Percentiles rank a stretch among this genome's conserved stretches.
Conservation (phyloP, 2,329 filamentous ascomycete species). For the Aureobasidium musti region DNA sequence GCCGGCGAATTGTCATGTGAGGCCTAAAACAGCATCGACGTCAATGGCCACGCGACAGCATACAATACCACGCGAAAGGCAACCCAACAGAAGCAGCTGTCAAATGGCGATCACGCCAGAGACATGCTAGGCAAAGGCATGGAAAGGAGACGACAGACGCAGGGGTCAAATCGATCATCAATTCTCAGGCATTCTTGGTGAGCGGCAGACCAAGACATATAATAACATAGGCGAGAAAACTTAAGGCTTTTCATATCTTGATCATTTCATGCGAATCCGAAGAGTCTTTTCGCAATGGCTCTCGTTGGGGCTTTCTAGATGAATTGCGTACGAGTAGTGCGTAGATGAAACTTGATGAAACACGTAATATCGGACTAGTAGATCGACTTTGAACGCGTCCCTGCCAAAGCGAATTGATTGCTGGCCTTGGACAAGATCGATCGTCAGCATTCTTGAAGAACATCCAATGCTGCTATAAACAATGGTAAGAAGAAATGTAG, state of each 20-base stretch:
- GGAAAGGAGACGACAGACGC: not conserved
- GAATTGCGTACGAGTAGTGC: constrained; percentile 18
- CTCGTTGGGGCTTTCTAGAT: not conserved
- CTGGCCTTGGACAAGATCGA: not conserved
- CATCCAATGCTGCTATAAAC: not conserved
- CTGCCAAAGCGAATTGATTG: not conserved
- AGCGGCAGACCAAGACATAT: constrained; percentile 5
- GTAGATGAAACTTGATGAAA: constrained; percentile 25
- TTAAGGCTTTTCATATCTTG: no score
- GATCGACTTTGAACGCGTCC: constrained; percentile 11
- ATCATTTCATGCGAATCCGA: not conserved
- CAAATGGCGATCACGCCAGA: constrained; percentile 3
- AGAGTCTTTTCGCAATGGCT: not conserved
- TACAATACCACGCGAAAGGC: no score
- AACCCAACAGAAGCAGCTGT: not conserved
- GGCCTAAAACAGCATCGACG: not conserved
- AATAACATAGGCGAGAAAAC: constrained; percentile 1
- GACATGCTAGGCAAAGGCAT: not conserved
- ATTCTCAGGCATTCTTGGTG: not conserved
- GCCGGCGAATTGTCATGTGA: not conserved
- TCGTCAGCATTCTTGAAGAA: not conserved
- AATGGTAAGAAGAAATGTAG: not conserved
- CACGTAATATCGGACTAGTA: constrained; percentile 18
- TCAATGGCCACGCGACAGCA: constrained; percentile 3
- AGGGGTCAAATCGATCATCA: not conserved